Evolutionary conservation across 2,329 filamentous ascomycete genomes (phyloP).

Genomic region (Taxawa tesnikishii): DNA sequence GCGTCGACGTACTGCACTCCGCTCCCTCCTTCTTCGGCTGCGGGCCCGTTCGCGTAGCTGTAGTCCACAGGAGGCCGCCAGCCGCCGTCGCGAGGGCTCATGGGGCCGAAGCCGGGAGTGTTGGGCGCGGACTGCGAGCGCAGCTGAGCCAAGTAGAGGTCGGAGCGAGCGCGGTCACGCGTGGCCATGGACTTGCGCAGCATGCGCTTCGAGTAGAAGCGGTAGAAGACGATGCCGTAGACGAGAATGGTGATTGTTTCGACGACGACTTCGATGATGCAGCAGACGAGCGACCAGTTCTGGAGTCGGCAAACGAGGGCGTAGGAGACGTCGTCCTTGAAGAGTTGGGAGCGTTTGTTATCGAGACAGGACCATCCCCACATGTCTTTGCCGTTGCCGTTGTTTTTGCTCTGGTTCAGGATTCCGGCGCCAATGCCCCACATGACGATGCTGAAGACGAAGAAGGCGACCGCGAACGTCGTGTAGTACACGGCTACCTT

Average conservation of each 20-base stretch:
- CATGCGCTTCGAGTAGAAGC: constrained; percentile 91
- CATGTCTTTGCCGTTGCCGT: constrained; percentile 69
- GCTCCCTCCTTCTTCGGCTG: constrained; percentile 29
- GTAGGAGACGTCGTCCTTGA: constrained; percentile 73
- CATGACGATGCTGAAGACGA: constrained; percentile 83
- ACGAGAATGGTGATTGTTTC: constrained; percentile 84
- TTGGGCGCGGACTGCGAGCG: constrained; percentile 78
- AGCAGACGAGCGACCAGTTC: constrained; percentile 94
- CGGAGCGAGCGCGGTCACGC: constrained; percentile 84
- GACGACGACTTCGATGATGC: constrained; percentile 90
- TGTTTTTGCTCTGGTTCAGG: constrained; percentile 66
- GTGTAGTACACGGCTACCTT: constrained; percentile 95
- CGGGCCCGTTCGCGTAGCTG: constrained; percentile 21
- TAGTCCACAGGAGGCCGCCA: constrained; percentile 33
- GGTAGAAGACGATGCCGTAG: constrained; percentile 92
- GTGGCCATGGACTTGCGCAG: constrained; percentile 94
- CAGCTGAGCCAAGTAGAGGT: constrained; percentile 70
- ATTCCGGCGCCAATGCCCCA: constrained; percentile 81
- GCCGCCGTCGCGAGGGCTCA: constrained; percentile 47
- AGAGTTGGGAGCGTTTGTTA: constrained; percentile 69
- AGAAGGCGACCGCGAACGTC: constrained; percentile 83
- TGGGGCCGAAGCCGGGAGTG: constrained; percentile 70
- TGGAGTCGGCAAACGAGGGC: constrained; percentile 81
- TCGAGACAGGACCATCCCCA: constrained; percentile 98
- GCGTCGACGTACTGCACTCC: constrained; percentile 49